Conservation (phyloP, 768 basidiomycete genomes). For the Suillus paluster region DNA sequence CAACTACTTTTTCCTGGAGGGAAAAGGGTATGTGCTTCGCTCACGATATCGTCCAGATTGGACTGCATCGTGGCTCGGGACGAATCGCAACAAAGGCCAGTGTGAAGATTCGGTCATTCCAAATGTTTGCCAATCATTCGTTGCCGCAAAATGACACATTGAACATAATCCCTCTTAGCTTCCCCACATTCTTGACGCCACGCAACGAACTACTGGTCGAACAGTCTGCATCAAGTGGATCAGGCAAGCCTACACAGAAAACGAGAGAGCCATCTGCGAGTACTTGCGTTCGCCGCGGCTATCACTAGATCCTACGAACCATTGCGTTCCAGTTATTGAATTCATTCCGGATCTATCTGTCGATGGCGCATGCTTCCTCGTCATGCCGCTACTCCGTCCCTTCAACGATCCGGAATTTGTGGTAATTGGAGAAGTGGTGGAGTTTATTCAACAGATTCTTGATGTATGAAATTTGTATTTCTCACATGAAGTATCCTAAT, state of each 20-base stretch:
- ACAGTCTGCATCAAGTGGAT: slow-evolving; percentile 22
- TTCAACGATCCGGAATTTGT: slow-evolving; percentile 28
- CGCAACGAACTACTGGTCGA: background rate
- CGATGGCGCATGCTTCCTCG: slow-evolving; percentile 22
- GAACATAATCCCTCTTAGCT: background rate
- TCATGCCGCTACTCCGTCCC: slow-evolving; percentile 33
- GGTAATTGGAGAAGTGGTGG: slow-evolving; percentile 26
- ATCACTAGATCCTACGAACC: slow-evolving; percentile 18
- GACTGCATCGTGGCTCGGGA: slow-evolving; percentile 34
- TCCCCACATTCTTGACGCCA: slow-evolving; percentile 18
- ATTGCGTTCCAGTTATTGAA: slow-evolving; percentile 27
- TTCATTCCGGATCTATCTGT: slow-evolving; percentile 19
- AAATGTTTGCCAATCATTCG: background rate
- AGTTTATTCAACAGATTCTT: slow-evolving; percentile 32
- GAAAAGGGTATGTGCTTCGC: slow-evolving; percentile 26
- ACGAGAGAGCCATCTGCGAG: slow-evolving; percentile 2
- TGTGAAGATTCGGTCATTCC: slow-evolving; percentile 2
- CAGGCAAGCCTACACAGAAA: slow-evolving; percentile 3
- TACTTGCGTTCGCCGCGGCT: background rate
- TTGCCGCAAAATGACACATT: background rate
- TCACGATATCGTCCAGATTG: slow-evolving; percentile 30
- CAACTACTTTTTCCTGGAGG: slow-evolving; percentile 19
- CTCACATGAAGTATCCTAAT: accelerated
- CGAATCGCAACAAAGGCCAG: background rate
- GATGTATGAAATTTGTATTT: slow-evolving; percentile 17